Conservation (phyloP, 305 asterid genomes). For the Fraxinus dipetala region DNA sequence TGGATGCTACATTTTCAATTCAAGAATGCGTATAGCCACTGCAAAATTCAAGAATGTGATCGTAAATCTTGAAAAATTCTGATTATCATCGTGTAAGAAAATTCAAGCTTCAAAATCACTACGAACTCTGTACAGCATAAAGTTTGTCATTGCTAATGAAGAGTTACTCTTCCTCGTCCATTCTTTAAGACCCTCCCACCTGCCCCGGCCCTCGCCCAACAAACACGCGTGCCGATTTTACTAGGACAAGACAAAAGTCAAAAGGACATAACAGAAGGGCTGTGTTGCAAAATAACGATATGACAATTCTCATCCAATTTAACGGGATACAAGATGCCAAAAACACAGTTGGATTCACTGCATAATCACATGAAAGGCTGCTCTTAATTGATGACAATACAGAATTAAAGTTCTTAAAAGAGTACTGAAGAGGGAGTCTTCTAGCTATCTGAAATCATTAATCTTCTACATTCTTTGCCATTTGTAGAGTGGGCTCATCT, state of each 20-base stretch:
- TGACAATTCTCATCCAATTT: constrained; percentile 25
- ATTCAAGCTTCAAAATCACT: not conserved
- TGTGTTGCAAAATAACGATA: constrained; percentile 23
- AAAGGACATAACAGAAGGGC: constrained; percentile 29
- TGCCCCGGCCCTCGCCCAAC: not conserved
- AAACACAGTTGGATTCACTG: constrained; percentile 81
- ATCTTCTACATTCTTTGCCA: constrained; percentile 55
- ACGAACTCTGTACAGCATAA: not conserved
- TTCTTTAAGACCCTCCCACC: not conserved
- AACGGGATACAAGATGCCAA: constrained; percentile 58
- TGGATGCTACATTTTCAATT: constrained; percentile 12
- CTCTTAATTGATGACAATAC: constrained; percentile 57
- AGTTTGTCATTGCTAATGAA: not conserved
- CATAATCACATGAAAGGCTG: constrained; percentile 82
- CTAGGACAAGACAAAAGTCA: constrained; percentile 39
- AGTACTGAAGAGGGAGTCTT: constrained; percentile 39
- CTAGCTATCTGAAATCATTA: constrained; percentile 55
- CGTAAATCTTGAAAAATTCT: not conserved
- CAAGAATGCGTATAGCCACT: not conserved
- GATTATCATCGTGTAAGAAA: not conserved
- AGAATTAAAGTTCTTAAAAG: constrained; percentile 53
- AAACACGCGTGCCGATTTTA: constrained; percentile 28
- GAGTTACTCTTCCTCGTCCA: not conserved
- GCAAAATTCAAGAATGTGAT: constrained; percentile 21
- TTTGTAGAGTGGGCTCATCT: constrained; percentile 62